phyloP scores from a whole-genome alignment of 1,284 basidiomycete species.

The Cryptococcus deneoformans region DNA sequence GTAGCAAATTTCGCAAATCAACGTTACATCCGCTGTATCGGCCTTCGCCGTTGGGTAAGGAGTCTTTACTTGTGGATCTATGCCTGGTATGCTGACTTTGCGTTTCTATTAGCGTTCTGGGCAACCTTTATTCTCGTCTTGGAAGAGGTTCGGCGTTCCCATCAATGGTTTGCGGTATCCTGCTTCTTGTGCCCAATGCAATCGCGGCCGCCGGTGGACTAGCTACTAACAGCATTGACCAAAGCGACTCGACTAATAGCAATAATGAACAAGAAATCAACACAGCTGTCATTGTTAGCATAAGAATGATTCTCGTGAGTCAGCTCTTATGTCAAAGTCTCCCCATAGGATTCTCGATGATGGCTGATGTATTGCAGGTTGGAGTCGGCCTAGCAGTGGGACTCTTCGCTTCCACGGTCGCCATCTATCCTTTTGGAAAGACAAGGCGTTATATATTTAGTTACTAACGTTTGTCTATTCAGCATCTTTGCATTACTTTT shows the following conservation, averaged over 20 bases:
- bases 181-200: slow-evolving; percentile 28
- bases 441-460: slow-evolving; percentile 30
- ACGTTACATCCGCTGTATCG: slow-evolving; percentile 28
- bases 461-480: slow-evolving; percentile 13
- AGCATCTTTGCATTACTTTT: not conserved
- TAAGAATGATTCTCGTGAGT: slow-evolving; percentile 5
- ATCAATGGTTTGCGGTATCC: slow-evolving; percentile 30
- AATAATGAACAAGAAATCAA: slow-evolving; percentile 11
- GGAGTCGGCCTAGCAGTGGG: slow-evolving; percentile 32
- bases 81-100: not conserved
- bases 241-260: not conserved
- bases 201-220: slow-evolving; percentile 32
- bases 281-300: slow-evolving; percentile 25
- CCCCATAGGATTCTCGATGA: not conserved
- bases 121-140: slow-evolving; percentile 30
- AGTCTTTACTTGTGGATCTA: not conserved
- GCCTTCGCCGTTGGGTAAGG: slow-evolving; percentile 29
- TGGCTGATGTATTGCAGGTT: slow-evolving; percentile 14
- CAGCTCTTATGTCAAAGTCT: not conserved
- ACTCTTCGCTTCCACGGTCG: slow-evolving; percentile 28
- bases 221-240: slow-evolving; percentile 1
- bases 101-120: slow-evolving; percentile 14
- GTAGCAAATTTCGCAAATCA: slow-evolving; percentile 25
- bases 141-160: slow-evolving; percentile 30
- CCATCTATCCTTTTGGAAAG: slow-evolving; percentile 34